A percentile compares a stretch with the other conserved stretches of the same genome.
phyloP scores from a whole-genome alignment of 495 filamentous ascomycete species.

The Elaphomyces granulatus region DNA sequence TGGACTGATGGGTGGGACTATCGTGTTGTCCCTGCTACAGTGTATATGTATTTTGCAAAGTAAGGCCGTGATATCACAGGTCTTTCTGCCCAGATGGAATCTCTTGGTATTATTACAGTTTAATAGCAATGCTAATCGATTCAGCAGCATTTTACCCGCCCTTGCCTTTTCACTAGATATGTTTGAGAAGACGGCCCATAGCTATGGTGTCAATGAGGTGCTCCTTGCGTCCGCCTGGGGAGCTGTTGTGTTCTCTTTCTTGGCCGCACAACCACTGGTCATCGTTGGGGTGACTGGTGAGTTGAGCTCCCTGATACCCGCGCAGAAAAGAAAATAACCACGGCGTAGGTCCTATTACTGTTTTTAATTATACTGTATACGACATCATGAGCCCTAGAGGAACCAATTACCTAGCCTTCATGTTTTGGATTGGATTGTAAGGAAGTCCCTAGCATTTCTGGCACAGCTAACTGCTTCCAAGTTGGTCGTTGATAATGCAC shows the following conservation, averaged over 20 bases:
- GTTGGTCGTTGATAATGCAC: conserved; percentile 69
- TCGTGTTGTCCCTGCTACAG: conserved; percentile 61
- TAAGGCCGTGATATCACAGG: no score
- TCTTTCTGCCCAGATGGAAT: no score
- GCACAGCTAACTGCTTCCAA: conserved; percentile 10
- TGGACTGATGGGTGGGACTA: conserved; percentile 80
- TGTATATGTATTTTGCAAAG: conserved; percentile 91
- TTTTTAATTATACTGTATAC: conserved; percentile 81
- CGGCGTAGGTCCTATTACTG: conserved; percentile 58
- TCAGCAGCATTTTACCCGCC: conserved; percentile 58
- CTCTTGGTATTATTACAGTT: no score
- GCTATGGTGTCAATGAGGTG: conserved; percentile 77
- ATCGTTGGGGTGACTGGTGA: conserved; percentile 81
- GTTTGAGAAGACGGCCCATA: conserved; percentile 65
- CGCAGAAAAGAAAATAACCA: background rate
- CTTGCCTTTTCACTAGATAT: conserved; percentile 77
- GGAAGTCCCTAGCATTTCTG: conserved; percentile 18
- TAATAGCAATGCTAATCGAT: no score
- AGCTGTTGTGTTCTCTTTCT: conserved; percentile 58
- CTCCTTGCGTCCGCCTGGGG: conserved; percentile 65
- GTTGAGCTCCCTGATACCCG: conserved; percentile 4
- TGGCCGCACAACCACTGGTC: conserved; percentile 65
- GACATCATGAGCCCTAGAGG: conserved; percentile 60
- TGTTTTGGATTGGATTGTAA: conserved; percentile 71
- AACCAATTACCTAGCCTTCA: conserved; percentile 64